These are phyloP conservation scores for Clavispora phyllophila DNA, from an alignment of 805 yeast genomes.

Conservation along the genomic window DNA sequence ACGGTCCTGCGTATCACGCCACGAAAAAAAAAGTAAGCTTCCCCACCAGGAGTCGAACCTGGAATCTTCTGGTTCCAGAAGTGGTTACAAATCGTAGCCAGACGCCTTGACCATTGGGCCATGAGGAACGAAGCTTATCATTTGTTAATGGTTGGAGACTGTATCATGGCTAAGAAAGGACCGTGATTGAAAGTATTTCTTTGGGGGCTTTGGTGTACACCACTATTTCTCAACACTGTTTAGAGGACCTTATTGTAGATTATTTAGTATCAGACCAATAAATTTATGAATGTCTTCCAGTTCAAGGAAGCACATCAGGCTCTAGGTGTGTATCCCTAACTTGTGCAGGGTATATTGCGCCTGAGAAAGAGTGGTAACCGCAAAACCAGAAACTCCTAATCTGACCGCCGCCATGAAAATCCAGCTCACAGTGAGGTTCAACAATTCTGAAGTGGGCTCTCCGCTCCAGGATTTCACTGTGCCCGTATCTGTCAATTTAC, in stretches of 20 bases:
- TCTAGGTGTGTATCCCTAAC: too few species aligned
- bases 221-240: too few species aligned
- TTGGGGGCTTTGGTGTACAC: too few species aligned
- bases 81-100: constrained; percentile 57
- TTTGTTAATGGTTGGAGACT: not conserved
- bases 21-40: constrained; percentile 33
- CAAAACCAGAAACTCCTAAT: too few species aligned
- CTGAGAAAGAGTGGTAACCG: not conserved
- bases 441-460: constrained; percentile 19
- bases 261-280: too few species aligned
- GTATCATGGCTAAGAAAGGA: not conserved
- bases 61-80: constrained; percentile 50
- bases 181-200: too few species aligned
- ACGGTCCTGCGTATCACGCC: not conserved
- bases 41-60: constrained; percentile 55
- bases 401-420: too few species aligned
- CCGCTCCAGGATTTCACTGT: constrained; percentile 23
- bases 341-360: not conserved
- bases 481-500: constrained; percentile 24
- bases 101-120: constrained; percentile 77
- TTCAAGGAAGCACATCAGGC: not conserved
- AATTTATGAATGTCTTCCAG: too few species aligned
- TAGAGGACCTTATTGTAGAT: too few species aligned
- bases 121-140: constrained; percentile 52
- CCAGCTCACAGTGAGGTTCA: constrained; percentile 26